Evolutionary conservation across 345 rosid species (phyloP).

Genomic region (Syzygium oleosum): DNA sequence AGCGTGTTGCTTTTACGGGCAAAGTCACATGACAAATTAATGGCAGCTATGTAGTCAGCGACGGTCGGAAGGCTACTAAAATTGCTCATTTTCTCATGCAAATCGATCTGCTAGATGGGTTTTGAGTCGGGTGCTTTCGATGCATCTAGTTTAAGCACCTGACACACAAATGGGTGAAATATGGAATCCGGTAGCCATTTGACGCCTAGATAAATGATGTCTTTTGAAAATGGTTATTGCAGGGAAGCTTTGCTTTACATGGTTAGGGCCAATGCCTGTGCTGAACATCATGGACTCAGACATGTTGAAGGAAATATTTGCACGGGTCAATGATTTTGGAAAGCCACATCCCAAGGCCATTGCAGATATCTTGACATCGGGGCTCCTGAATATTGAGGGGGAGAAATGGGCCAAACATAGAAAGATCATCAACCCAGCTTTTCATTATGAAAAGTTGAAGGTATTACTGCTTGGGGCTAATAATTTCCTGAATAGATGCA

Average conservation of each 20-base stretch:
- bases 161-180: not conserved
- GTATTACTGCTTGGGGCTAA: not conserved
- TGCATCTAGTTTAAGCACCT: not conserved
- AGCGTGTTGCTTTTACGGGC: not conserved
- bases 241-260: not conserved
- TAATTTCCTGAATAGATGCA: not conserved
- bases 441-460: not conserved
- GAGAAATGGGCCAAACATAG: not conserved
- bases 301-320: not conserved
- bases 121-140: not conserved
- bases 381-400: not conserved
- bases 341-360: not conserved
- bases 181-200: not conserved
- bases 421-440: not conserved
- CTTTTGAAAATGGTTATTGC: not conserved
- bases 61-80: not conserved
- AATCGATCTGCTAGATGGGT: not conserved
- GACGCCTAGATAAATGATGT: not conserved
- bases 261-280: not conserved
- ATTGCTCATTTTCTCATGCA: not conserved
- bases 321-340: not conserved
- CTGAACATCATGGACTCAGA: not conserved
- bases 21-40: not conserved
- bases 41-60: not conserved
- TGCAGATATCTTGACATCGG: not conserved